A percentile compares a stretch with the other conserved stretches of the same genome.
These are phyloP conservation scores for Diutina rugosa DNA, from an alignment of 1,139 yeast species.

Conservation along the genomic window DNA sequence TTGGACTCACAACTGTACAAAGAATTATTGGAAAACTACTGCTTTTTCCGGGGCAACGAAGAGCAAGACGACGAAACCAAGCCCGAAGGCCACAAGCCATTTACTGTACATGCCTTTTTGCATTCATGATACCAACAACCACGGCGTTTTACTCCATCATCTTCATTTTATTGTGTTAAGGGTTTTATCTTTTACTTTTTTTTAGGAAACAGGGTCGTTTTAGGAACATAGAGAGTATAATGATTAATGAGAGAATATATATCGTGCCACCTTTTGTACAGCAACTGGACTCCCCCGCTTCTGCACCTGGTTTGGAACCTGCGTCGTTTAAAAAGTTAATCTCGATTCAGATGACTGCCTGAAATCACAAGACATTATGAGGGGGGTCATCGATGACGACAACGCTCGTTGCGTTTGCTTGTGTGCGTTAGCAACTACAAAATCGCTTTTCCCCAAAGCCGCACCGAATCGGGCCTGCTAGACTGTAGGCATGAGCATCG, in stretches of 20 bases:
- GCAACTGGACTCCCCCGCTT: background rate
- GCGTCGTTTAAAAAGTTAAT: background rate
- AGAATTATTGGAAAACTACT: constrained; percentile 1
- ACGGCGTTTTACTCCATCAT: background rate
- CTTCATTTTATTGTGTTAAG: background rate
- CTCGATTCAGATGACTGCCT: background rate
- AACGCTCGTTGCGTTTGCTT: too few relatives aligned
- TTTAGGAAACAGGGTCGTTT: background rate
- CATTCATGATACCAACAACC: background rate
- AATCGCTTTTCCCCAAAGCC: background rate
- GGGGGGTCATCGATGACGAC: background rate
- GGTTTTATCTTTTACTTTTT: background rate
- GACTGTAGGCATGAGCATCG: background rate
- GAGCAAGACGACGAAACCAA: background rate
- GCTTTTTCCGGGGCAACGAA: background rate
- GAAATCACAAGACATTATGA: background rate
- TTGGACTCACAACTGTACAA: background rate
- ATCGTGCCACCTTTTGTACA: background rate
- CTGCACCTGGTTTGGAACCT: background rate
- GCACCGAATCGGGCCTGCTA: background rate
- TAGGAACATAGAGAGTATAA: background rate
- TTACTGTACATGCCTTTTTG: background rate
- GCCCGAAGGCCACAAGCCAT: background rate
- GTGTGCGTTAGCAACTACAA: too few relatives aligned
- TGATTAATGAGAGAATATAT: background rate